A percentile compares a stretch with the other conserved stretches of the same genome.
Evolutionary conservation across 345 rosid species (phyloP).

Genomic region (Gossypium longicalyx): DNA sequence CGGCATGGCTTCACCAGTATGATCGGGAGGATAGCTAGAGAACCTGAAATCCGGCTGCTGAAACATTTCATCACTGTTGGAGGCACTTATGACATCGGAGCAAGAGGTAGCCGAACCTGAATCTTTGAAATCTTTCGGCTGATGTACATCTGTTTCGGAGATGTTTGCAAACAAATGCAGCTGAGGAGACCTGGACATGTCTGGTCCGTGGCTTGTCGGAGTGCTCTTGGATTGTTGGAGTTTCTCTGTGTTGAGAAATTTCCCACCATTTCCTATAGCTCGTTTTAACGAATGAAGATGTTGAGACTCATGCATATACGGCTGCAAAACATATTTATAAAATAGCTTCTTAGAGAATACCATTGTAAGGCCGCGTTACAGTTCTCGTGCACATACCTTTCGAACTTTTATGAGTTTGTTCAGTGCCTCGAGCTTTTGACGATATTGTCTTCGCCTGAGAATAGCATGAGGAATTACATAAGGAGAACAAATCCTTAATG

Average conservation of each 20-base stretch:
- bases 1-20: conserved; percentile 23
- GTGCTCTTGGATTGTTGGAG: conserved; percentile 35
- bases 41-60: conserved; percentile 48
- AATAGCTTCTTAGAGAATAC: neutral
- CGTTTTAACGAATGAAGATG: conserved; percentile 75
- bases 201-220: conserved; percentile 21
- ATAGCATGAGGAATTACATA: conserved; percentile 37
- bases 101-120: conserved; percentile 34
- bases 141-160: no score
- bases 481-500: no score
- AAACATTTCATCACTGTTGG: conserved; percentile 40
- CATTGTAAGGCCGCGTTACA: neutral
- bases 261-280: conserved; percentile 80
- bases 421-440: conserved; percentile 80
- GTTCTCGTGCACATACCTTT: conserved; percentile 38
- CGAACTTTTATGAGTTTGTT: conserved; percentile 56
- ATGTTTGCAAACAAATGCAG: neutral
- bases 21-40: conserved; percentile 38
- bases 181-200: conserved; percentile 11
- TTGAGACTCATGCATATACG: conserved; percentile 82
- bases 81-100: conserved; percentile 44
- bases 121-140: no score
- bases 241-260: conserved; percentile 59
- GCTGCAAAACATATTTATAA: conserved; percentile 37
- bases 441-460: conserved; percentile 69